These are phyloP conservation scores for Ramularia collo-cygni DNA, from an alignment of 2,329 filamentous ascomycete species.

Conservation along the genomic window DNA sequence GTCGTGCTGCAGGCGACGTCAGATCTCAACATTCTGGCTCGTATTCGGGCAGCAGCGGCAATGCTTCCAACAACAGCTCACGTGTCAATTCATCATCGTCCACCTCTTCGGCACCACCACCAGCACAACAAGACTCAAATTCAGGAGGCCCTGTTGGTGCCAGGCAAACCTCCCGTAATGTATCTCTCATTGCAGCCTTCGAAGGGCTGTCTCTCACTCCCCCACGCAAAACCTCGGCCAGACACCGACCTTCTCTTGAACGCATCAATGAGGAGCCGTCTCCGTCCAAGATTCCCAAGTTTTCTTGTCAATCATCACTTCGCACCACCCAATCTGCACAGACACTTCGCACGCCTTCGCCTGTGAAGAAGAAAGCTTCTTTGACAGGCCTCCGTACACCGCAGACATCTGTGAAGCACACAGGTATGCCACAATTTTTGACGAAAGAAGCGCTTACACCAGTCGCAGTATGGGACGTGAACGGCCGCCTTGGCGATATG, in stretches of 20 bases:
- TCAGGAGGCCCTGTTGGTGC: slow-evolving; percentile 20
- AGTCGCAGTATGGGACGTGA: slow-evolving; percentile 65
- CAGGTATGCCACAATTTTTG: slow-evolving; percentile 64
- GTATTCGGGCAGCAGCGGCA: slow-evolving; percentile 13
- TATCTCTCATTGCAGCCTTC: slow-evolving; percentile 26
- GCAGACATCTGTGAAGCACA: slow-evolving; percentile 15
- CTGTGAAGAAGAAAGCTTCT: slow-evolving; percentile 24
- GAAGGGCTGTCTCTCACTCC: slow-evolving; percentile 24
- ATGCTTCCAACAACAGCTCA: slow-evolving; percentile 13
- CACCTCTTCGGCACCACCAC: slow-evolving; percentile 12
- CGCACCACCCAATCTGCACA: slow-evolving; percentile 26
- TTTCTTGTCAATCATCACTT: slow-evolving; percentile 23
- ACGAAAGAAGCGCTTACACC: slow-evolving; percentile 45
- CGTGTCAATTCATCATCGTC: slow-evolving; percentile 21
- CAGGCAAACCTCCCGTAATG: slow-evolving; percentile 23
- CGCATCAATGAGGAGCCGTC: slow-evolving; percentile 27
- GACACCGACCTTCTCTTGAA: slow-evolving; percentile 26
- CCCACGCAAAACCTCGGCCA: slow-evolving; percentile 13
- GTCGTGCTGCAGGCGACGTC: slow-evolving; percentile 12
- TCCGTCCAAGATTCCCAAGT: slow-evolving; percentile 31
- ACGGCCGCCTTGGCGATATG: slow-evolving; percentile 67
- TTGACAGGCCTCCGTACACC: slow-evolving; percentile 24
- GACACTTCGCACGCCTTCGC: slow-evolving; percentile 24
- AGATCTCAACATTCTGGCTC: slow-evolving; percentile 27
- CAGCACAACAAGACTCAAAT: slow-evolving; percentile 11